These are phyloP conservation scores for Globisporangium spinosum DNA, from an alignment of 352 stramenopile genomes.

Conservation along the genomic window DNA sequence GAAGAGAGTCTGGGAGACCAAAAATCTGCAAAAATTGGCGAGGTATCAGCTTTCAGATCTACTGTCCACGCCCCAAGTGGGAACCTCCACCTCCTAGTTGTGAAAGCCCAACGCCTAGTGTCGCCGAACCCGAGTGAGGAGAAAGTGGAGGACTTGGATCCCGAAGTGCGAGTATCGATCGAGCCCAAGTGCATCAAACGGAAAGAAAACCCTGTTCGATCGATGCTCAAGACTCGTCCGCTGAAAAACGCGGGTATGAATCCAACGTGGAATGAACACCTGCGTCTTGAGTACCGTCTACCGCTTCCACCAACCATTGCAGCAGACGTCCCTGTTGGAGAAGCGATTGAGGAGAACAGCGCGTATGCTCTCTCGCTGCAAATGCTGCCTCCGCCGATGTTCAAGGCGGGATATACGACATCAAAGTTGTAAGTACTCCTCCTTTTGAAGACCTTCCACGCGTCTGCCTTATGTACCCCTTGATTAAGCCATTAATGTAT, in stretches of 20 bases:
- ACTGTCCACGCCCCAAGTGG: conserved; percentile 25
- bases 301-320: conserved; percentile 7
- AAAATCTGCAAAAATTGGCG: background rate
- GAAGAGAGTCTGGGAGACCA: background rate
- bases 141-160: conserved; percentile 35
- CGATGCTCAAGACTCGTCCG: conserved; percentile 48
- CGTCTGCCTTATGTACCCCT: background rate
- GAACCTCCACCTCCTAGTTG: conserved; percentile 40
- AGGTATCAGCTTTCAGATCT: conserved; percentile 8
- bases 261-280: conserved; percentile 52
- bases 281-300: conserved; percentile 42
- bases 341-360: conserved; percentile 5
- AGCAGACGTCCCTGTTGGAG: conserved; percentile 6
- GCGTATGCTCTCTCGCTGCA: background rate
- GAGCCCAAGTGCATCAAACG: conserved; percentile 49
- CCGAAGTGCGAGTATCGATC: conserved; percentile 42
- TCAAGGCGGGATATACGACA: conserved; percentile 40
- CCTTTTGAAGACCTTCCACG: background rate
- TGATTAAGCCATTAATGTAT: background rate
- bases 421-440: conserved; percentile 45
- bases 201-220: conserved; percentile 44
- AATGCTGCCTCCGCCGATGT: conserved; percentile 37
- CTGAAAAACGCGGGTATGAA: conserved; percentile 36
- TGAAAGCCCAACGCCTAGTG: conserved; percentile 35
- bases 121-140: conserved; percentile 26